Percentiles rank a stretch among this genome's conserved stretches.
phyloP scores from a whole-genome alignment of 1,284 basidiomycete species.

The Cryptococcus sp. region DNA sequence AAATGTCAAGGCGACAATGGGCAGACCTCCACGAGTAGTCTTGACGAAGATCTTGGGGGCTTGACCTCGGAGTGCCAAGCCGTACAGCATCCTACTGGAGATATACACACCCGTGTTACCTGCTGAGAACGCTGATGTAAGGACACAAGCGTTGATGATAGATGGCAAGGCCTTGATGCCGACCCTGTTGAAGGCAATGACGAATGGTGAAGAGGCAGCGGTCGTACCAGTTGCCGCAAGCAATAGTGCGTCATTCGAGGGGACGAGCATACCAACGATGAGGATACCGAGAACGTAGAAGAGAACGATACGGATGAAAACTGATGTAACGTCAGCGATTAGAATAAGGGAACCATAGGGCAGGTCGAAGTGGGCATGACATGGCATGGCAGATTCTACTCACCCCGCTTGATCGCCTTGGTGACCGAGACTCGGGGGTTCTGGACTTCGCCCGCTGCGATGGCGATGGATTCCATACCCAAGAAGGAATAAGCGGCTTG shows the following conservation, averaged over 20 bases:
- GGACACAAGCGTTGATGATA: conserved; percentile 80
- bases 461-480: conserved; percentile 30
- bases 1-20: conserved; percentile 66
- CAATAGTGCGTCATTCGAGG: conserved; percentile 63
- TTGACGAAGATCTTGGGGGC: conserved; percentile 72
- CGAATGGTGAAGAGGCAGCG: conserved; percentile 72
- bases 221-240: conserved; percentile 59
- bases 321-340: conserved; percentile 33
- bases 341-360: background rate
- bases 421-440: conserved; percentile 38
- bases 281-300: conserved; percentile 64
- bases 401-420: conserved; percentile 54
- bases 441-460: conserved; percentile 36
- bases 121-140: conserved; percentile 70
- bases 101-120: conserved; percentile 81
- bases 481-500: conserved; percentile 34
- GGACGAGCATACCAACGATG: conserved; percentile 71
- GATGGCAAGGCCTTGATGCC: conserved; percentile 69
- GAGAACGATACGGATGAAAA: conserved; percentile 67
- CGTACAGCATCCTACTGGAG: conserved; percentile 75
- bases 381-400: too few species aligned
- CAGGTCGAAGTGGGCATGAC: too few species aligned
- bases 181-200: conserved; percentile 62
- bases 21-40: conserved; percentile 69
- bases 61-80: conserved; percentile 71